Percentiles rank a stretch among this genome's conserved stretches.
These are phyloP conservation scores for Alternaria sp. DNA, from an alignment of 2,329 filamentous ascomycete species.

Conservation along the genomic window DNA sequence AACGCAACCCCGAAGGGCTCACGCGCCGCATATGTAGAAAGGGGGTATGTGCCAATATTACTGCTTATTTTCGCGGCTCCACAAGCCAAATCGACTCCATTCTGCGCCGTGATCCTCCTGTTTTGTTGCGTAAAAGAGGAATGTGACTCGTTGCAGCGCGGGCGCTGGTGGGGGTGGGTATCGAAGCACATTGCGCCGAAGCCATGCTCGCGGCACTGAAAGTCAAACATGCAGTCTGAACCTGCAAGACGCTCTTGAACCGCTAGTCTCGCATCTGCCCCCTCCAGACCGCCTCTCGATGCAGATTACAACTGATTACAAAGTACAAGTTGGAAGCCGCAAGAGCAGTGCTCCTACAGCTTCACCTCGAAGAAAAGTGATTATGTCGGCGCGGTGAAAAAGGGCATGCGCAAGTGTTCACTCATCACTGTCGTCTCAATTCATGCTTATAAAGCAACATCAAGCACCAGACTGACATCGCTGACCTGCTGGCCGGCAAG, in stretches of 20 bases:
- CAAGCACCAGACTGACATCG: slow-evolving; percentile 96
- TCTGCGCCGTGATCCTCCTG: slow-evolving; percentile 12
- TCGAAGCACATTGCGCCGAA: slow-evolving; percentile 4
- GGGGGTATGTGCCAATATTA: slow-evolving; percentile 42
- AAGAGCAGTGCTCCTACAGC: slow-evolving; percentile 7
- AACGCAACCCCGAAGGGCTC: slow-evolving; percentile 6
- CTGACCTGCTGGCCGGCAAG: slow-evolving; percentile 85
- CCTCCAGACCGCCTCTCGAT: slow-evolving; percentile 28
- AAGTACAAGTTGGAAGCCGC: slow-evolving; percentile 37
- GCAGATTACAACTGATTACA: slow-evolving; percentile 51
- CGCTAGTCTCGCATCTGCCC: slow-evolving; percentile 3
- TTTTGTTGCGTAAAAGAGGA: slow-evolving; percentile 15
- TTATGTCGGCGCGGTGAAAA: slow-evolving; percentile 31
- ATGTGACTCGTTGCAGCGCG: slow-evolving; percentile 2
- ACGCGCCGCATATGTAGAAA: slow-evolving; percentile 18
- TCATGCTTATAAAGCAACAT: slow-evolving; percentile 71
- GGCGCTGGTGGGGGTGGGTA: slow-evolving; percentile 1
- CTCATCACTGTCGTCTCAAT: slow-evolving; percentile 22
- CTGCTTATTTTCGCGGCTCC: slow-evolving; percentile 28
- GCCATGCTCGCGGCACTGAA: slow-evolving; percentile 1
- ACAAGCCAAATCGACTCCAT: slow-evolving; percentile 14
- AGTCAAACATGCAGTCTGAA: slow-evolving; percentile 3
- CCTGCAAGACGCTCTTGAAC: slow-evolving; percentile 1
- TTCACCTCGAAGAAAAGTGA: slow-evolving; percentile 20
- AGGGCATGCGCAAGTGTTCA: slow-evolving; percentile 35